phyloP scores from a whole-genome alignment of 306 rosid species.

The Lotus japonicus region DNA sequence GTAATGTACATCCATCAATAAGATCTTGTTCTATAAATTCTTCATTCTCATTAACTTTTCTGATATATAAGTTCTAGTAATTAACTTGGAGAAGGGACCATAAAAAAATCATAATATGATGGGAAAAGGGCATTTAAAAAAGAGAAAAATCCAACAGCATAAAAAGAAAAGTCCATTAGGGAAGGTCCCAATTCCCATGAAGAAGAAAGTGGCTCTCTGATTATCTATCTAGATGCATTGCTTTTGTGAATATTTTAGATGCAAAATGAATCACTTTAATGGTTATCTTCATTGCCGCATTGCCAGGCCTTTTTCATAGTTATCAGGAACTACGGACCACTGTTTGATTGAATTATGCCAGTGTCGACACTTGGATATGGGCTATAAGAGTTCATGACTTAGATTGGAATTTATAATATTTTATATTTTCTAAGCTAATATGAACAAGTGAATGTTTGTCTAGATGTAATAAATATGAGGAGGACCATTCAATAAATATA shows the following conservation, averaged over 20 bases:
- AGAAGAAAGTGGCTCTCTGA: slow-evolving; percentile 41
- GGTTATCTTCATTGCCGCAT: slow-evolving; percentile 19
- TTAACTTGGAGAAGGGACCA: slow-evolving; percentile 32
- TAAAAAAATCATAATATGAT: slow-evolving; percentile 11
- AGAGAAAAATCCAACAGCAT: slow-evolving; percentile 17
- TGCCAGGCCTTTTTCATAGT: slow-evolving; percentile 33
- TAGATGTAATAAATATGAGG: too few relatives aligned
- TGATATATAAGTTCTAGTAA: neutral
- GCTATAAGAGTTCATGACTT: too few relatives aligned
- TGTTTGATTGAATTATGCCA: slow-evolving; percentile 8
- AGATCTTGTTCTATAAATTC: neutral
- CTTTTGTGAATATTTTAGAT: slow-evolving; percentile 7
- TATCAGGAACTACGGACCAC: slow-evolving; percentile 70
- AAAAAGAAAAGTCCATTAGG: slow-evolving; percentile 32
- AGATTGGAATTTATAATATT: too few relatives aligned
- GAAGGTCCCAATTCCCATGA: slow-evolving; percentile 52
- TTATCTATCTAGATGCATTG: slow-evolving; percentile 16
- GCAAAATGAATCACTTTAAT: slow-evolving; percentile 23
- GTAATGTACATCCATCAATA: neutral
- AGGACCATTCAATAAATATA: too few relatives aligned
- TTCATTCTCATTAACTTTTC: neutral
- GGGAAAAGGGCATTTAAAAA: slow-evolving; percentile 27
- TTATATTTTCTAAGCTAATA: too few relatives aligned
- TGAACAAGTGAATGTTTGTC: too few relatives aligned
- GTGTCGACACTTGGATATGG: slow-evolving; percentile 21